phyloP scores from a whole-genome alignment of 805 yeast species.

The Wickerhamiella musiphila region DNA sequence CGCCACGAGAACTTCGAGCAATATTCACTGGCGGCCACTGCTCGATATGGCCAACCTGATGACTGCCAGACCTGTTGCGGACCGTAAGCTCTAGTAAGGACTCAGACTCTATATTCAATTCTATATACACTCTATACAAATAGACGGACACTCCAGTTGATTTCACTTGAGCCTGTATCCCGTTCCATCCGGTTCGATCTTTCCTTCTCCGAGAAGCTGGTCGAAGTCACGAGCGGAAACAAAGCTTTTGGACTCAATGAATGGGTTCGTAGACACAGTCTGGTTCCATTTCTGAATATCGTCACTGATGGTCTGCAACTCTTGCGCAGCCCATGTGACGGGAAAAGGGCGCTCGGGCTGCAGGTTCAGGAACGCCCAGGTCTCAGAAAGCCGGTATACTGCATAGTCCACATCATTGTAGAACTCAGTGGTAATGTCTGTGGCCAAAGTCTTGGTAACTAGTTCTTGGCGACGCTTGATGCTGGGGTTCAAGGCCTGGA shows the following conservation, averaged over 20 bases:
- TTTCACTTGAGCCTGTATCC: constrained; percentile 28
- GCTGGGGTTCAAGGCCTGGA: constrained; percentile 68
- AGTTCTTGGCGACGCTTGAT: constrained; percentile 34
- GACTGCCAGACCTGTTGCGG: constrained; percentile 27
- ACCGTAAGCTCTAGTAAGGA: background rate
- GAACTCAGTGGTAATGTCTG: constrained; percentile 14
- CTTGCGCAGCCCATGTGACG: constrained; percentile 38
- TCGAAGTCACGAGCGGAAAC: constrained; percentile 87
- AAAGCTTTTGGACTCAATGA: constrained; percentile 88
- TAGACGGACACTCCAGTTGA: constrained; percentile 6
- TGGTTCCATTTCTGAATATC: constrained; percentile 51
- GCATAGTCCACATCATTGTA: constrained; percentile 15
- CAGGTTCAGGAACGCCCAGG: constrained; percentile 10
- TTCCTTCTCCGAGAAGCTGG: constrained; percentile 46
- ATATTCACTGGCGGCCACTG: constrained; percentile 62
- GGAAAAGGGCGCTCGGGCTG: constrained; percentile 30
- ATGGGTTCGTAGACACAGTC: constrained; percentile 53
- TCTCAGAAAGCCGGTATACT: constrained; percentile 9
- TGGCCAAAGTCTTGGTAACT: constrained; percentile 16
- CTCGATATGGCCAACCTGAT: constrained; percentile 70
- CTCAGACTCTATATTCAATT: background rate
- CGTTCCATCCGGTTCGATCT: constrained; percentile 41
- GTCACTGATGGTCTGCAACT: constrained; percentile 38
- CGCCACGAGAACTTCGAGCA: constrained; percentile 70
- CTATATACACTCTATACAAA: background rate